These are phyloP conservation scores for Paecilomyces dactylethromorphus DNA, from an alignment of 2,329 filamentous ascomycete genomes.

Conservation along the genomic window DNA sequence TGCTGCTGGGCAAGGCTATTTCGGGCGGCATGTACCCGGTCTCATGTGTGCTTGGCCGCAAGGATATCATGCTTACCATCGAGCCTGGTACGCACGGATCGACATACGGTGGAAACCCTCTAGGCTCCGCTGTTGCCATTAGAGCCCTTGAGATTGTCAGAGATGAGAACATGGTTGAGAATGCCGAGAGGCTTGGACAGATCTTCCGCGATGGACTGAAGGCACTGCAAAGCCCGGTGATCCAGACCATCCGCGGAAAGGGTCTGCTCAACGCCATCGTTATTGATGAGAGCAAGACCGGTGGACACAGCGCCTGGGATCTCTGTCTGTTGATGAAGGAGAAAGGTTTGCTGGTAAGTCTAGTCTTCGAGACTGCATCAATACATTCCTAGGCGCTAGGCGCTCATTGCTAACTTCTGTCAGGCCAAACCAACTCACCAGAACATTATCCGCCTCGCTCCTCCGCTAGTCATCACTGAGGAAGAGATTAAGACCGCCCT, in stretches of 20 bases:
- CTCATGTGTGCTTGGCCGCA: conserved; percentile 78
- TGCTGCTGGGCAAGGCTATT: conserved; percentile 94
- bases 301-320: conserved; percentile 89
- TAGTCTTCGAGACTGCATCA: neutral
- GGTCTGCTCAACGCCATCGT: conserved; percentile 92
- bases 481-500: conserved; percentile 74
- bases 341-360: conserved; percentile 82
- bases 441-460: conserved; percentile 97
- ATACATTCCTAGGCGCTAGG: neutral
- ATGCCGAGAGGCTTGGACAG: conserved; percentile 72
- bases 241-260: conserved; percentile 80
- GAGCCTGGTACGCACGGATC: conserved; percentile 96
- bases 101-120: conserved; percentile 95
- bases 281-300: conserved; percentile 82
- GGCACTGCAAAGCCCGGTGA: conserved; percentile 70
- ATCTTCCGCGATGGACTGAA: conserved; percentile 74
- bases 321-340: conserved; percentile 91
- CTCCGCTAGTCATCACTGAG: conserved; percentile 89
- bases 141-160: conserved; percentile 88
- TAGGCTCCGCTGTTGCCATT: conserved; percentile 92
- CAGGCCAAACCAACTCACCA: conserved; percentile 97
- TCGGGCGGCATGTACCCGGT: conserved; percentile 99
- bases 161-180: conserved; percentile 81
- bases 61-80: conserved; percentile 89
- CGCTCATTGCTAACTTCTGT: conserved; percentile 8